These are phyloP conservation scores for Brasenia schreberi DNA, from an alignment of 164 flowering plant genomes.

Conservation along the genomic window DNA sequence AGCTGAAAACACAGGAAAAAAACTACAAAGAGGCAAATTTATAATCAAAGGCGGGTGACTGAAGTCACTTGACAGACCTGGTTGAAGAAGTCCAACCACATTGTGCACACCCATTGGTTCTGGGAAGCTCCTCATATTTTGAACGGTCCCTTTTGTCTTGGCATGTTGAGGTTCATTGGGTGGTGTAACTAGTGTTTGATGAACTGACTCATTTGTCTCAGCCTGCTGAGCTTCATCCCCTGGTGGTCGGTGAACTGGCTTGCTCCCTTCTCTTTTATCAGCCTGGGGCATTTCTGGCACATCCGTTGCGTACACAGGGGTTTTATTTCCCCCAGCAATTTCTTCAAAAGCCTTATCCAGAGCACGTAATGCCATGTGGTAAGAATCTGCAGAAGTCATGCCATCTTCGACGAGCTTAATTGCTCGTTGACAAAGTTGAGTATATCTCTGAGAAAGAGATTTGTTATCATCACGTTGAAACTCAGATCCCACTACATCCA, in stretches of 20 bases:
- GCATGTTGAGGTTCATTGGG: no score
- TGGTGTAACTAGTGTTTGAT: no score
- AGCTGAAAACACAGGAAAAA: neutral
- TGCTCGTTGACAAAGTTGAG: conserved; percentile 6
- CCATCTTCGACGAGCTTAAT: conserved; percentile 6
- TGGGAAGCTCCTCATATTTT: neutral
- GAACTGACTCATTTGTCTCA: neutral
- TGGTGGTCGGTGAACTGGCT: neutral
- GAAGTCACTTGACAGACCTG: neutral
- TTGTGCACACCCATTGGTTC: neutral
- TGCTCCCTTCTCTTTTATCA: neutral
- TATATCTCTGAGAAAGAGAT: conserved; percentile 2
- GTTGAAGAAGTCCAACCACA: neutral
- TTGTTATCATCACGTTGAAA: conserved; percentile 1
- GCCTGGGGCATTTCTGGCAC: neutral
- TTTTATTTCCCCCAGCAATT: neutral
- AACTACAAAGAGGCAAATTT: neutral
- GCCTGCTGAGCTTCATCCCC: neutral
- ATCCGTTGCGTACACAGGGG: neutral
- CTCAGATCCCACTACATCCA: conserved; percentile 2
- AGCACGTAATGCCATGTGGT: conserved; percentile 5
- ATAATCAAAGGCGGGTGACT: neutral
- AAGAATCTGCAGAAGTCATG: conserved; percentile 2
- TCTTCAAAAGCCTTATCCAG: conserved; percentile 1
- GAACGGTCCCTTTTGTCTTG: neutral